Evolutionary conservation across 108 stramenopile genomes (phyloP).

Genomic region (Nitzschia palea): DNA sequence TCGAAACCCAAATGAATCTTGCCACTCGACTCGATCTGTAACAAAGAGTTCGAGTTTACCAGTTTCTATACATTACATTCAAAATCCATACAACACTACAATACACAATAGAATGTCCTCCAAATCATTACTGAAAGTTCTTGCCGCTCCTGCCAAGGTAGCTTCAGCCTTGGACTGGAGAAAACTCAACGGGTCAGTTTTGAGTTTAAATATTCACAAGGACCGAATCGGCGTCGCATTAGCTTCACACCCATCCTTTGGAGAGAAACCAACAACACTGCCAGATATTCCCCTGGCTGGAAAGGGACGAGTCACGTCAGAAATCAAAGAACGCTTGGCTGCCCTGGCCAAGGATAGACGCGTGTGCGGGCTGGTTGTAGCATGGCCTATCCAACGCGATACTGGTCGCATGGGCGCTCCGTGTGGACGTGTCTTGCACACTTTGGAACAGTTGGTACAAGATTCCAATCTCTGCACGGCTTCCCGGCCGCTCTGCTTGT

Average conservation of each 20-base stretch:
- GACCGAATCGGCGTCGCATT: slow-evolving; percentile 35
- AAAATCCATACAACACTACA: neutral
- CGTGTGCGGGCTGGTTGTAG: slow-evolving; percentile 47
- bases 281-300: slow-evolving; percentile 8
- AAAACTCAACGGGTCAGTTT: slow-evolving; percentile 19
- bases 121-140: slow-evolving; percentile 14
- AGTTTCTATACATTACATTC: too few relatives aligned
- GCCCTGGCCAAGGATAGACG: slow-evolving; percentile 23
- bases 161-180: slow-evolving; percentile 43
- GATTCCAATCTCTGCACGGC: neutral
- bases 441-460: slow-evolving; percentile 24
- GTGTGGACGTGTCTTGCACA: slow-evolving; percentile 37
- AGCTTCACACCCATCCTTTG: slow-evolving; percentile 27
- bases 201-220: slow-evolving; percentile 27
- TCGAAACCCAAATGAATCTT: too few relatives aligned
- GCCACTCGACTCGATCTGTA: too few relatives aligned
- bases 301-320: slow-evolving; percentile 4
- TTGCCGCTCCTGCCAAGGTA: slow-evolving; percentile 34
- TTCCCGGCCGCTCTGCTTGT: slow-evolving; percentile 37
- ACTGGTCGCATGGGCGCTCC: slow-evolving; percentile 35
- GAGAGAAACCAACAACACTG: neutral
- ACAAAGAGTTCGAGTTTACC: too few relatives aligned
- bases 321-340: slow-evolving; percentile 4
- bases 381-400: slow-evolving; percentile 38
- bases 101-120: slow-evolving; percentile 8